These are phyloP conservation scores for Lathyrus oleraceus DNA, from an alignment of 306 rosid species.

Conservation along the genomic window DNA sequence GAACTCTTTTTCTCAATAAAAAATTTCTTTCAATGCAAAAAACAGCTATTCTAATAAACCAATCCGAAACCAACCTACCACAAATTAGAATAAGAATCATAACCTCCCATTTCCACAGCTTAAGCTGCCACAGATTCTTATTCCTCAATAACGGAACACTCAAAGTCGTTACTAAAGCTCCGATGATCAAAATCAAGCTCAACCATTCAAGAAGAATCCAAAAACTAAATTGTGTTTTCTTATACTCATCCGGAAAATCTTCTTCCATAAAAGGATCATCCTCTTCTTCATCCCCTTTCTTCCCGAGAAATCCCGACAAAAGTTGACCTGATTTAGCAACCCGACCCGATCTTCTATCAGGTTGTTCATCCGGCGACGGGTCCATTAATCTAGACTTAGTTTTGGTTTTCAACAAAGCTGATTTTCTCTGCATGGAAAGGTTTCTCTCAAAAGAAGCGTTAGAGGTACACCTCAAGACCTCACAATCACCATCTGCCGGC, in stretches of 20 bases:
- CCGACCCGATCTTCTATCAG: constrained; percentile 47
- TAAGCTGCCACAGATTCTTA: constrained; percentile 55
- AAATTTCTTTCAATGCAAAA: constrained; percentile 76
- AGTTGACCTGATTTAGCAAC: constrained; percentile 54
- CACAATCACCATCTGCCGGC: constrained; percentile 31
- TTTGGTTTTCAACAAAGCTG: constrained; percentile 50
- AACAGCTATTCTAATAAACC: constrained; percentile 63
- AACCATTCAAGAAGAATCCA: constrained; percentile 68
- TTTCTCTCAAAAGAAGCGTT: constrained; percentile 65
- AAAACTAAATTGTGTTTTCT: constrained; percentile 35
- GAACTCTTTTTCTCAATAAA: constrained; percentile 64
- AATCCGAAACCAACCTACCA: constrained; percentile 81
- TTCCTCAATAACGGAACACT: constrained; percentile 40
- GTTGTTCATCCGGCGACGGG: constrained; percentile 72
- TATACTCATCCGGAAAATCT: constrained; percentile 64
- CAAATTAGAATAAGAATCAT: constrained; percentile 70
- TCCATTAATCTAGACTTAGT: constrained; percentile 75
- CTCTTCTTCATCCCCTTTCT: constrained; percentile 49
- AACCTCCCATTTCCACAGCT: constrained; percentile 86
- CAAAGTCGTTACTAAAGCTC: constrained; percentile 49
- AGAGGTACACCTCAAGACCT: constrained; percentile 72
- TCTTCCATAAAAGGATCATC: constrained; percentile 82
- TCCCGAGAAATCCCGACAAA: constrained; percentile 57
- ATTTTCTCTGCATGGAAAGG: constrained; percentile 55
- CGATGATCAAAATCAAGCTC: constrained; percentile 61